Evolutionary conservation across 2,329 filamentous ascomycete species (phyloP), one percentile per base, ranked within the genome.

Genomic region (Fusarium torreyae): DNA sequence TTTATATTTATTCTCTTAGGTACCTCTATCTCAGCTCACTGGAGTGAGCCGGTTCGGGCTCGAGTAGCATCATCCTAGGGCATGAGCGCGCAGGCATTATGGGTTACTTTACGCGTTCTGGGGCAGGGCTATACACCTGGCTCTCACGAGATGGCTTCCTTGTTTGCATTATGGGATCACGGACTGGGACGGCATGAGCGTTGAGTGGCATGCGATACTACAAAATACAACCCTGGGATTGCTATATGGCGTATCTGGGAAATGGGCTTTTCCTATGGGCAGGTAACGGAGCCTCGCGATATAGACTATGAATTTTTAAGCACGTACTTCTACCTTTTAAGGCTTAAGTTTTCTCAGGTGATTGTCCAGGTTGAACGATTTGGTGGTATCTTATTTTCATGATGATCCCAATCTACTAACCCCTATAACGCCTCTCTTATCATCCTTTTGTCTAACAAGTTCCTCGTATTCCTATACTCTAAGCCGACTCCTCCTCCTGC

Each of bases 401-500:
- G 50, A 62, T 71, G 53, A 58, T 56, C 62, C 63, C 49, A 48
- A 39, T 68, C 48, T 69, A 63, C 59, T 65, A 54, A 53, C 61
- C 59, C 56, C 60, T 55, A 26, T 62, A 75, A 75, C 73, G 70
- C 73, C 73, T 48, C 44, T 54, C 48, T 31, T 38, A 9, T 42
- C 54, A 6, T 20, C 20, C 28, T 34, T 66, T 64, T 28, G 26
- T 53, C 40, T 52, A 31, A 22, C 49, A 43, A 43, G 8, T 15
- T n/a, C 34, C 31, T 26, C 33, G 26, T 11, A 17, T 10, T 14
- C 28, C 28, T 28, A 10, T 28, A 17, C 20, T 15, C 63, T 39
- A 77, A 46, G 57, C 72, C 11, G 75, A 74, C 51, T 89, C 87
- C 46, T 89, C 88, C 62, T 91, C 88, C n/a, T 83, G 81, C 55